Base-by-base conservation (phyloP, 345 rosid species). In the Euclidium syriacum region DNA sequence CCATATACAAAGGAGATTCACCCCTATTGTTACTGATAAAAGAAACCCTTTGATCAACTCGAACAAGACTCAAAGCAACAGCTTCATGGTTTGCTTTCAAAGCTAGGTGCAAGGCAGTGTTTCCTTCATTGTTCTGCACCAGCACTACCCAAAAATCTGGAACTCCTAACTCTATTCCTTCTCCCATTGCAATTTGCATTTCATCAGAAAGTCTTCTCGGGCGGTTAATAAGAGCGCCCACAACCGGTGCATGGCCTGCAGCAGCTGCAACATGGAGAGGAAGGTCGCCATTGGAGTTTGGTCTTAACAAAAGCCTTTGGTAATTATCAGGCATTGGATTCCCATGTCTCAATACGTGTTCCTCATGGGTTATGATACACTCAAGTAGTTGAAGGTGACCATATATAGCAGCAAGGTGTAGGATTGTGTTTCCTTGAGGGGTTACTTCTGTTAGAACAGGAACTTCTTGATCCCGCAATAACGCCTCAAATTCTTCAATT, bases 31-130 rank as follows among this genome's bases (percentile, higher is more conserved):
- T 60, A 9, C 3, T 9, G 19, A 44, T 19, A 34, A 32, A 60
- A 4, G 54, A 32, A 29, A 22, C 17, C 38, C 43, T 34, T 8
- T 6, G 32, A 29, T 60, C 65, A 7, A 4, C 40, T 3, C 1
- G 1, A 9, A 30, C 7, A 1, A 60, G 53, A 30, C 0, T 8
- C 42, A 24, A 20, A 5, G 54, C 42, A 43, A 9, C 33, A 27
- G 3, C 43, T 3, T 18, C n/a, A 49, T 27, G 5, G 0, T 14
- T 36, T 2, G 36, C 17, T 38, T 40, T 51, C 68, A 48, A 25
- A 3, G 73, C 73, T 9, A 54, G 29, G 36, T 71, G 73, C 62
- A 71, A 18, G 5, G 79, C 62, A 3, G 76, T 65, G 44, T 65
- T 33, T 35, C 75, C 79, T 19, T 65, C 38, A 5, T 23, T n/a